phyloP scores from a whole-genome alignment of 495 filamentous ascomycete species.

The Aspergillus nidulans region DNA sequence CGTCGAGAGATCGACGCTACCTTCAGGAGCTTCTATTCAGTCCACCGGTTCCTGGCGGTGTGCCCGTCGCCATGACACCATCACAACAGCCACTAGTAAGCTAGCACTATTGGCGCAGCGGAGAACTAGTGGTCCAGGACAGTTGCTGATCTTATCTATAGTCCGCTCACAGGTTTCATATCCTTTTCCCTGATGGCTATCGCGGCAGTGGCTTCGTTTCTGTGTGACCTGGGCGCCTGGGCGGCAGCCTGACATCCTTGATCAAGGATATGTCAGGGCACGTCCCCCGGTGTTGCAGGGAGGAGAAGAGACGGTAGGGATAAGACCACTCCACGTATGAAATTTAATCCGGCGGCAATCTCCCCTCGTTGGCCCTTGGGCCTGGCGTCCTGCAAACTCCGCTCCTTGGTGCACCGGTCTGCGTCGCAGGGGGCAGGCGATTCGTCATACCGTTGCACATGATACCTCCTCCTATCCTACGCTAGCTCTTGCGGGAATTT shows the following conservation, averaged over 20 bases:
- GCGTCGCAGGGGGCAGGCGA: conserved; percentile 11
- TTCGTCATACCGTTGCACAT: conserved; percentile 23
- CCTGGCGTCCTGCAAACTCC: conserved; percentile 20
- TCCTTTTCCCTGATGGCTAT: not conserved
- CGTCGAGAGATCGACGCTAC: not conserved
- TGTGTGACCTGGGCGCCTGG: conserved; percentile 1
- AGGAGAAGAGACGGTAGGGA: conserved; percentile 6
- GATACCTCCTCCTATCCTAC: not conserved
- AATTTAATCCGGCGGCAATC: conserved; percentile 12
- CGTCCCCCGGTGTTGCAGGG: conserved; percentile 3
- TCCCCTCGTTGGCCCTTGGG: not conserved
- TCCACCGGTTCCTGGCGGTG: conserved; percentile 9
- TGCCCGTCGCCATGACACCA: not conserved
- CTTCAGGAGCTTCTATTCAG: not conserved
- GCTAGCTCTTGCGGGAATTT: conserved; percentile 8
- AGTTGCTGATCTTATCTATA: conserved; percentile 15
- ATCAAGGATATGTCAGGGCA: conserved; percentile 4
- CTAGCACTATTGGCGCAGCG: conserved; percentile 15
- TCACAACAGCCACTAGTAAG: conserved; percentile 10
- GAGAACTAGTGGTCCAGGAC: conserved; percentile 14
- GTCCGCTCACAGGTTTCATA: conserved; percentile 5
- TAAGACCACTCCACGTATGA: conserved; percentile 13
- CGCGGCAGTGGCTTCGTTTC: not conserved
- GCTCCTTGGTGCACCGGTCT: conserved; percentile 13
- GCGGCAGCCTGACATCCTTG: not conserved